Conservation (phyloP, 208 protist species). For the Naegleria fowleri region DNA sequence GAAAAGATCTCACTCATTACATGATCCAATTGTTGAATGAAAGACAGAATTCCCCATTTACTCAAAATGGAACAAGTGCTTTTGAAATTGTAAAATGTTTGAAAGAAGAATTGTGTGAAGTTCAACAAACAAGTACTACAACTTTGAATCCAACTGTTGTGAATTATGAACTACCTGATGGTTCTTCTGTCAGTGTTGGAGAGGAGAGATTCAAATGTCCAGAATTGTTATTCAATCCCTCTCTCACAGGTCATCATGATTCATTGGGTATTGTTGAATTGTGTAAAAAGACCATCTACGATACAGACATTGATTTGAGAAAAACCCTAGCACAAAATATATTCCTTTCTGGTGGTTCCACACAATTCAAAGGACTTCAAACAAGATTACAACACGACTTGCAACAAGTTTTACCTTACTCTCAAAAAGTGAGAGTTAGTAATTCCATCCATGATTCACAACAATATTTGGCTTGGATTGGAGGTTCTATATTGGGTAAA, state of each 20-base stretch:
- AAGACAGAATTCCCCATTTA: slow-evolving; percentile 75
- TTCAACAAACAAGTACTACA: slow-evolving; percentile 32
- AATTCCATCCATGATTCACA: slow-evolving; percentile 80
- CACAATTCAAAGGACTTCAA: slow-evolving; percentile 92
- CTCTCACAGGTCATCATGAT: slow-evolving; percentile 59
- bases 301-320: slow-evolving; percentile 87
- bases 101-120: slow-evolving; percentile 75
- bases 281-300: slow-evolving; percentile 53
- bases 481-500: slow-evolving; percentile 84
- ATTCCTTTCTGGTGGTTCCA: slow-evolving; percentile 88
- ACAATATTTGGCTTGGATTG: slow-evolving; percentile 94
- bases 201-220: slow-evolving; percentile 81
- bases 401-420: slow-evolving; percentile 65
- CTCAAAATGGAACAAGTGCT: slow-evolving; percentile 48
- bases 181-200: slow-evolving; percentile 76
- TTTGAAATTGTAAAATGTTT: slow-evolving; percentile 22
- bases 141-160: not conserved
- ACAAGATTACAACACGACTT: slow-evolving; percentile 92
- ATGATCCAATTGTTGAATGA: slow-evolving; percentile 80
- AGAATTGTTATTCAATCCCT: slow-evolving; percentile 92
- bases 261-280: slow-evolving; percentile 39
- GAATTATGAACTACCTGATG: slow-evolving; percentile 70
- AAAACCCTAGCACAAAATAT: slow-evolving; percentile 90
- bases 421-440: slow-evolving; percentile 93
- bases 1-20: slow-evolving; percentile 89